Base-by-base conservation (phyloP, 176 grass and related monocot genomes). In the Oryza glumipatula region DNA sequence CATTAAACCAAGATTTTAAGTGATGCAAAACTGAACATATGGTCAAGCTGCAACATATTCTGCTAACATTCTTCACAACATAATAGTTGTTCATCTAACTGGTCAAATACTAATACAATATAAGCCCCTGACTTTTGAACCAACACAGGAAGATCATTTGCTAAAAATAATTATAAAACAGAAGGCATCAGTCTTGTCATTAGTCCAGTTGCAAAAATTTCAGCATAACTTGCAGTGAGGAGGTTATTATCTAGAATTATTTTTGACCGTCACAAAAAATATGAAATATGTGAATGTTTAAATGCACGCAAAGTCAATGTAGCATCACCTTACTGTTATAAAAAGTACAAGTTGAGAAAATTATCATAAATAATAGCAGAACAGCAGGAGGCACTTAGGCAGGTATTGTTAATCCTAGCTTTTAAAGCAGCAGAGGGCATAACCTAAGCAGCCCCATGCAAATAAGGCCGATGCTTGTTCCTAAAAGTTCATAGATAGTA, bases 391-490 rank as follows among this genome's bases (percentile, higher is more conserved):
- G 36, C 36, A 64, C 16, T 21, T 64, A 47, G 24, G 6, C 16
- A 47, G 11, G 35, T 26, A n/a, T 61, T 22, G 48, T 61, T 36
- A 19, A 36, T 76, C 28, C 65, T 68, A 75, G 36, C 72, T 61
- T 81, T 23, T 38, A 76, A 82, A 70, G 39, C 49, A 87, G 48
- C 24, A 70, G 65, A 76, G 38, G 19, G 33, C 19, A 76, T 61
- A 46, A 73, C 65, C 41, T 73, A 14, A 24, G 17, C 38, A 76
- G 12, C 43, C 51, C 22, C 48, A 82, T 39, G 61, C 49, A 70
- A 36, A 63, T 44, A 56, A 45, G 6, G 41, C 36, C 65, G 3
- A 52, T 67, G 8, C 7, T 17, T 66, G 5, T 65, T 61, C 52
- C 66, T 56, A 10, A 43, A 41, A 49, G 66, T 76, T 41, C 68